phyloP scores from a whole-genome alignment of 2,329 filamentous ascomycete species.

The Claviceps humidiphila region DNA sequence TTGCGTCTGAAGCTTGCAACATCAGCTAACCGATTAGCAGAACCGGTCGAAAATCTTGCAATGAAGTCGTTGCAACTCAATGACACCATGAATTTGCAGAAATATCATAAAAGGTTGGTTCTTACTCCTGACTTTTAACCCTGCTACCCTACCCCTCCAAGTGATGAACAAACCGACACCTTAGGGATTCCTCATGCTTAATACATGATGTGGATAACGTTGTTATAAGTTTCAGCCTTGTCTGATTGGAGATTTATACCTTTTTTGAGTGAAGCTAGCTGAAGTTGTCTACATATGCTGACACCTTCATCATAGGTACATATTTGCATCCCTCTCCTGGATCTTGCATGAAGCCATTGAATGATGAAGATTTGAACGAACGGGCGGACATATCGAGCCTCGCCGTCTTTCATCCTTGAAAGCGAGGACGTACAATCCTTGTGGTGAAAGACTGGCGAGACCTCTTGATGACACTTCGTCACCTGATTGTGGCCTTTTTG shows the following conservation, averaged over 20 bases:
- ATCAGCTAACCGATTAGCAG: background rate
- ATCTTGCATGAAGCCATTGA: conserved; percentile 14
- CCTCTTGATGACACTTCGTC: conserved; percentile 55
- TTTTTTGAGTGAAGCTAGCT: conserved; percentile 7
- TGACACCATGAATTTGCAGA: background rate
- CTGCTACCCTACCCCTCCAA: conserved; percentile 14
- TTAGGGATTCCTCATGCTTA: conserved; percentile 57
- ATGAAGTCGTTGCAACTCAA: background rate
- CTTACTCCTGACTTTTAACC: background rate
- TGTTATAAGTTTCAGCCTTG: conserved; percentile 53
- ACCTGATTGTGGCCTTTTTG: conserved; percentile 37
- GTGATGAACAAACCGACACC: conserved; percentile 51
- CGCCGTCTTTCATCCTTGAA: conserved; percentile 32
- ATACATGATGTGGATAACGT: conserved; percentile 50
- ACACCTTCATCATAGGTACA: conserved; percentile 31
- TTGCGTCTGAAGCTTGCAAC: background rate
- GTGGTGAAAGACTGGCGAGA: conserved; percentile 36
- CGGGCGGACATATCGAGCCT: conserved; percentile 54
- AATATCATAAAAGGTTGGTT: conserved; percentile 32
- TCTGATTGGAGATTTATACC: conserved; percentile 37
- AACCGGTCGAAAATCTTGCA: too few species aligned
- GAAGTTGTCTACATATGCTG: conserved; percentile 17
- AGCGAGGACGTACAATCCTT: conserved; percentile 50
- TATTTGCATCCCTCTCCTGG: conserved; percentile 1
- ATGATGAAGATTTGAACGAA: conserved; percentile 58